Conservation (phyloP, 768 basidiomycete species). For the Kwoniella sp. region DNA sequence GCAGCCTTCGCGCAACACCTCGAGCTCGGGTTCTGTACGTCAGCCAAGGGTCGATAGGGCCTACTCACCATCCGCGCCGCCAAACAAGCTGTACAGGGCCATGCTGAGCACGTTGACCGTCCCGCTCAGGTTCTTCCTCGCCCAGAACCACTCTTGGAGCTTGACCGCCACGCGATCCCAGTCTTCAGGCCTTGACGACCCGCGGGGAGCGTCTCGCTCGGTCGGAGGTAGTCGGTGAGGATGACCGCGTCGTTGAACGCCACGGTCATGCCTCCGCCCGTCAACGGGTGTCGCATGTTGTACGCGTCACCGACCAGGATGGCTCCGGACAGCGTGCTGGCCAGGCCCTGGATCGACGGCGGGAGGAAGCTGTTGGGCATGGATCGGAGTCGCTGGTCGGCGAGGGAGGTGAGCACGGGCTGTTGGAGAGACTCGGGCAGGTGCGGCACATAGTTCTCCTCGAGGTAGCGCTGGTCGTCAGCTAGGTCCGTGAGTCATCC, state of each 20-base stretch:
- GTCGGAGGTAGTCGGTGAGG: conserved; percentile 62
- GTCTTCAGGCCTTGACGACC: conserved; percentile 47
- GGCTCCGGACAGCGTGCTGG: conserved; percentile 53
- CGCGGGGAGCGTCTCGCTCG: conserved; percentile 28
- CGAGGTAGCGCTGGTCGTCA: conserved; percentile 61
- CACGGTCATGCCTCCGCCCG: conserved; percentile 97
- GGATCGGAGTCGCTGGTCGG: conserved; percentile 71
- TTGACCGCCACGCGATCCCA: conserved; percentile 52
- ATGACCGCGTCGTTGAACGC: conserved; percentile 80
- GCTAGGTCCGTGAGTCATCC: background rate
- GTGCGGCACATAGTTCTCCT: conserved; percentile 68
- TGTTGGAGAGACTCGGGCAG: conserved; percentile 69
- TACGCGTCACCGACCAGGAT: conserved; percentile 90
- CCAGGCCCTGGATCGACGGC: conserved; percentile 60
- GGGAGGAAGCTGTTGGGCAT: conserved; percentile 98
- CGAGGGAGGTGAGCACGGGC: conserved; percentile 65
- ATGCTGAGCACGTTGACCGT: conserved; percentile 90
- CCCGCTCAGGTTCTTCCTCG: conserved; percentile 71
- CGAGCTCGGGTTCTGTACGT: conserved; percentile 50
- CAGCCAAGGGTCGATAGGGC: conserved; percentile 51
- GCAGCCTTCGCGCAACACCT: conserved; percentile 62
- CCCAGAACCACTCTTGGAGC: conserved; percentile 77
- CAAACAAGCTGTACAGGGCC: conserved; percentile 87
- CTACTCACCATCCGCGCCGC: conserved; percentile 77
- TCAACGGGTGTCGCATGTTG: conserved; percentile 99